Conservation (phyloP, 1,284 basidiomycete genomes). For the Pseudozyma pruni region DNA sequence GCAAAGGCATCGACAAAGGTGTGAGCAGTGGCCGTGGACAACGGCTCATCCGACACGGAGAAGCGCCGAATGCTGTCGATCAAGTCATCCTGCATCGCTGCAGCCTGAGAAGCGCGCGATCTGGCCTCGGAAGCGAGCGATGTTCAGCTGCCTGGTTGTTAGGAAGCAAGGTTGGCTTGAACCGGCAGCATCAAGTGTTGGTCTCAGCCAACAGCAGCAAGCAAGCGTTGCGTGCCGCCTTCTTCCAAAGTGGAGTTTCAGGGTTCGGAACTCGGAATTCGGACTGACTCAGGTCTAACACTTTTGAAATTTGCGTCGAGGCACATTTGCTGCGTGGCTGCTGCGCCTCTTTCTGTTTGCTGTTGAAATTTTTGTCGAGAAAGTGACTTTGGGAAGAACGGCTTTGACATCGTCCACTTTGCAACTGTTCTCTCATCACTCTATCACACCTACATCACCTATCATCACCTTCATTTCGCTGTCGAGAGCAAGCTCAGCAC, state of each 20-base stretch:
- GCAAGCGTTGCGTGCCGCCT: neutral
- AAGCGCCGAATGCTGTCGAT: conserved; percentile 26
- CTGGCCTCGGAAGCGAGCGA: too few species aligned
- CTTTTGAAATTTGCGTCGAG: neutral
- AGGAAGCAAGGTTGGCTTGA: too few species aligned
- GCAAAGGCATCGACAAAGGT: conserved; percentile 36
- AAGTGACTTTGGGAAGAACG: conserved; percentile 15
- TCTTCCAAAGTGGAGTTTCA: conserved; percentile 8
- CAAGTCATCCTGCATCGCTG: conserved; percentile 25
- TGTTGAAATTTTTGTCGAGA: conserved; percentile 21
- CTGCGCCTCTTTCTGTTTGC: conserved; percentile 7
- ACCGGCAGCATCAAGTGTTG: neutral
- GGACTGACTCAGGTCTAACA: conserved; percentile 5
- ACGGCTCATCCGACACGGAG: conserved; percentile 37
- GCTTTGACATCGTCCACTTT: neutral
- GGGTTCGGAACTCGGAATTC: conserved; percentile 9
- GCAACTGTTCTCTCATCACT: neutral
- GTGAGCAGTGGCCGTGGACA: conserved; percentile 38
- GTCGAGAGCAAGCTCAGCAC: neutral
- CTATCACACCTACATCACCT: neutral
- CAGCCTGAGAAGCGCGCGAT: too few species aligned
- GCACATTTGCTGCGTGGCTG: conserved; percentile 7
- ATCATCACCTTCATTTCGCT: neutral
- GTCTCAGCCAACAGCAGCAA: neutral
- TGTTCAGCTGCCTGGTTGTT: too few species aligned